Conservation (phyloP, 257 asterid genomes). For the Mentha longifolia region DNA sequence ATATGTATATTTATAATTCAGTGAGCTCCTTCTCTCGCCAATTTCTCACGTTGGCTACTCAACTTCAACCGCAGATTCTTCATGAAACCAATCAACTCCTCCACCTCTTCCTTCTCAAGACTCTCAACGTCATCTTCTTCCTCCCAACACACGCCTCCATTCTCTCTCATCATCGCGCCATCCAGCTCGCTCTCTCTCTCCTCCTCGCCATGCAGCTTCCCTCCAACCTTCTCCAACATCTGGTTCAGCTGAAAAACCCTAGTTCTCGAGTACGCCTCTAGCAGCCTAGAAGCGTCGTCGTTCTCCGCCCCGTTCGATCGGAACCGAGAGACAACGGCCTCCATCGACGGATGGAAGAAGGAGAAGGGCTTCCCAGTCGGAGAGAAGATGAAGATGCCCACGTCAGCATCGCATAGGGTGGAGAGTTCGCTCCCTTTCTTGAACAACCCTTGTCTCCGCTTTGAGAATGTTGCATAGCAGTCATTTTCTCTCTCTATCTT, state of each 20-base stretch:
- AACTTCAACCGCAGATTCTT: conserved; percentile 6
- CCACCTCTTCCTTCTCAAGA: conserved; percentile 26
- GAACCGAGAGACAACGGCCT: neutral
- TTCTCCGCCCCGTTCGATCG: neutral
- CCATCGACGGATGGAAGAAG: conserved; percentile 48
- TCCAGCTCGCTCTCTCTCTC: conserved; percentile 24
- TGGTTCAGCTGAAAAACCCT: conserved; percentile 30
- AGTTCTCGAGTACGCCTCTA: conserved; percentile 33
- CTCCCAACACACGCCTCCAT: neutral
- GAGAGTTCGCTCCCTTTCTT: conserved; percentile 43
- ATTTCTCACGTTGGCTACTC: neutral
- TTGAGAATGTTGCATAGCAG: conserved; percentile 38
- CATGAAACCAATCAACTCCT: neutral
- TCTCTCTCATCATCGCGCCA: neutral
- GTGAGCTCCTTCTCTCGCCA: too few relatives aligned
- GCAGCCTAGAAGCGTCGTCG: conserved; percentile 8
- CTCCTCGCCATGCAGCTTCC: conserved; percentile 26
- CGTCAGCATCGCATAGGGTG: conserved; percentile 34
- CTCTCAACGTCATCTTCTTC: neutral
- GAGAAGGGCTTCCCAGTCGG: conserved; percentile 54
- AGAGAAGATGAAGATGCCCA: conserved; percentile 39
- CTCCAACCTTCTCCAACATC: conserved; percentile 4
- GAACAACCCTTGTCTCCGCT: conserved; percentile 37
- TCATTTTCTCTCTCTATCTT: conserved; percentile 31
- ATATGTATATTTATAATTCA: too few relatives aligned